Percentiles rank a stretch among this genome's conserved stretches.
phyloP scores from a whole-genome alignment of 495 filamentous ascomycete genomes.

The Monascus purpureus region DNA sequence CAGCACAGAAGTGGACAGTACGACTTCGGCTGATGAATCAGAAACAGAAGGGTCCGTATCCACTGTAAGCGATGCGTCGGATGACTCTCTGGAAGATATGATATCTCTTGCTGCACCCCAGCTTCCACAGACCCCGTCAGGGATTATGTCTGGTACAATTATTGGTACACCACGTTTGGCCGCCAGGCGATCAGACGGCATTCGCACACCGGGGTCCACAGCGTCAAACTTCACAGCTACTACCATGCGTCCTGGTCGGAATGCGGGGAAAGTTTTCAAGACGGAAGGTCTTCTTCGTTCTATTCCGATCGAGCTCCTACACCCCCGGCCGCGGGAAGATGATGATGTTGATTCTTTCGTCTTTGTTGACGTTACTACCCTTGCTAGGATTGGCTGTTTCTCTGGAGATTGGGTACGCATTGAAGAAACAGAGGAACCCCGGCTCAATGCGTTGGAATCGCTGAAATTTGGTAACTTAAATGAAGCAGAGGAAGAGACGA shows the following conservation, averaged over 20 bases:
- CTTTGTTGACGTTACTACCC: conserved; percentile 71
- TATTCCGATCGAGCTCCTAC: conserved; percentile 64
- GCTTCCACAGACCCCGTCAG: conserved; percentile 49
- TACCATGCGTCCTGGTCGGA: conserved; percentile 52
- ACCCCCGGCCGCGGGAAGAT: conserved; percentile 69
- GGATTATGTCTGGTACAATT: conserved; percentile 57
- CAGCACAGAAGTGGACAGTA: conserved; percentile 42
- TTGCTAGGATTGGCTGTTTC: conserved; percentile 86
- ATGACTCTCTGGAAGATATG: conserved; percentile 66
- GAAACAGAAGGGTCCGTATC: conserved; percentile 33
- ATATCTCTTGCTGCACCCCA: conserved; percentile 72
- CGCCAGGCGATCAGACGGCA: conserved; percentile 47
- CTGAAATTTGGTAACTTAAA: conserved; percentile 35
- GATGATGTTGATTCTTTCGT: conserved; percentile 80
- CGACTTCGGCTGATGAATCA: conserved; percentile 39
- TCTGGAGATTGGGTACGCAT: conserved; percentile 96
- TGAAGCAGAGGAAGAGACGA: conserved; percentile 26
- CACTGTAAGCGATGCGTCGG: conserved; percentile 51
- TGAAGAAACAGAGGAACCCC: conserved; percentile 55
- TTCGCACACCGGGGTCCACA: conserved; percentile 69
- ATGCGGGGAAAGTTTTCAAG: conserved; percentile 53
- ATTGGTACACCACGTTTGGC: conserved; percentile 59
- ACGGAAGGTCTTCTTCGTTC: conserved; percentile 57
- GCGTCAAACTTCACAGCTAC: conserved; percentile 70
- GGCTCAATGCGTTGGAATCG: conserved; percentile 37